Conservation (phyloP, 441 rosid species). For the Adansonia gregorii region DNA sequence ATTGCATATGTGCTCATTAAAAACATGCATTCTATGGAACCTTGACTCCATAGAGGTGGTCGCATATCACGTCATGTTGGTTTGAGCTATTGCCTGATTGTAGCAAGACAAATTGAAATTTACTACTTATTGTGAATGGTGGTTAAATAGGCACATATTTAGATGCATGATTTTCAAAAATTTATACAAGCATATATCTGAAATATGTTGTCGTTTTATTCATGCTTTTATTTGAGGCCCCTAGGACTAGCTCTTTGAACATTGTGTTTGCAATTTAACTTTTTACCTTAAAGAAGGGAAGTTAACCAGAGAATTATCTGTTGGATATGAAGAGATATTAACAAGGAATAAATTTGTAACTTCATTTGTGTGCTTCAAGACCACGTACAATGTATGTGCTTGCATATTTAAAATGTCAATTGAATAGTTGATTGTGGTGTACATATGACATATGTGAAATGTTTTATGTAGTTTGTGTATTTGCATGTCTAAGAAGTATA, state of each 20-base stretch:
- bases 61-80: neutral
- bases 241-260: neutral
- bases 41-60: constrained; percentile 4
- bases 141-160: neutral
- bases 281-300: neutral
- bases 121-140: neutral
- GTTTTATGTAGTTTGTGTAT: neutral
- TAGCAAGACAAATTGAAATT: neutral
- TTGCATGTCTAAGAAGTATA: neutral
- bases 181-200: neutral
- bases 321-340: neutral
- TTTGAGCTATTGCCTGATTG: neutral
- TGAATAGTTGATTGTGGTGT: neutral
- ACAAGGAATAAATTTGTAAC: neutral
- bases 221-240: constrained; percentile 7
- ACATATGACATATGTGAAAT: neutral
- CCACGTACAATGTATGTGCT: neutral
- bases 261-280: neutral
- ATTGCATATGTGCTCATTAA: neutral
- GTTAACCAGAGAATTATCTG: neutral
- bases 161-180: neutral
- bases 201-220: neutral
- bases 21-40: neutral
- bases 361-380: neutral
- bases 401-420: neutral